Percentiles rank a stretch among this genome's conserved stretches.
phyloP scores from a whole-genome alignment of 2,329 filamentous ascomycete species.

The Orbilia ellipsospora region DNA sequence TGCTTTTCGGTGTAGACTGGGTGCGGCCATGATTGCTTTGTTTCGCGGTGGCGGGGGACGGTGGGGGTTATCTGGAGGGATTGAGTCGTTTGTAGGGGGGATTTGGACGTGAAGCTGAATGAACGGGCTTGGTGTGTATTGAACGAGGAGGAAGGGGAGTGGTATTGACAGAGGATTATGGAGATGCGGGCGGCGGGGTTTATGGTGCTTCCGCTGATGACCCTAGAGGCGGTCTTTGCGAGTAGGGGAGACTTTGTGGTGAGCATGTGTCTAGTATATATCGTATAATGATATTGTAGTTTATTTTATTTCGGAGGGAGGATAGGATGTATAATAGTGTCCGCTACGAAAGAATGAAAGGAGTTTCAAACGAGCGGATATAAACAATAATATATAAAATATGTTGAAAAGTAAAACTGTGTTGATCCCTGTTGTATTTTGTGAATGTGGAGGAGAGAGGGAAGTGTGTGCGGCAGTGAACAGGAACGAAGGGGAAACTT shows the following conservation, averaged over 20 bases:
- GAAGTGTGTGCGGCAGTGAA: not conserved
- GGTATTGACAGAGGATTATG: constrained; percentile 42
- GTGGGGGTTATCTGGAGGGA: constrained; percentile 34
- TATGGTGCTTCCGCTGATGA: constrained; percentile 32
- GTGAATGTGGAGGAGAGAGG: not conserved
- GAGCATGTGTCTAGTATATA: constrained; percentile 32
- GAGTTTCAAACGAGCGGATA: not conserved
- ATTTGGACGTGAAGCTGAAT: constrained; percentile 52
- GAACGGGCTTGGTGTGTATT: constrained; percentile 20
- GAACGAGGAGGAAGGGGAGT: constrained; percentile 3
- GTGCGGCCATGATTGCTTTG: constrained; percentile 75
- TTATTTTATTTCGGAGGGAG: not conserved
- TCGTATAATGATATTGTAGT: not conserved
- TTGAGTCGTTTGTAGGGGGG: constrained; percentile 28
- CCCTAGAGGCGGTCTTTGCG: constrained; percentile 47
- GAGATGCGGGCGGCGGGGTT: constrained; percentile 38
- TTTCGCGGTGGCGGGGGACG: constrained; percentile 59
- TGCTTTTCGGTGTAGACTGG: constrained; percentile 80
- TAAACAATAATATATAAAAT: not conserved
- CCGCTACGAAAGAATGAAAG: constrained; percentile 1
- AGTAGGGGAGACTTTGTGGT: constrained; percentile 45
- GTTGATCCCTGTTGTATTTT: constrained; percentile 11
- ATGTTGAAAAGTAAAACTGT: not conserved
- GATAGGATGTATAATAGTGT: too few relatives aligned
- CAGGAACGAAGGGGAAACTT: not conserved